Evolutionary conservation across 805 yeast genomes (phyloP).

Genomic region (Dipodascus geniculatus): DNA sequence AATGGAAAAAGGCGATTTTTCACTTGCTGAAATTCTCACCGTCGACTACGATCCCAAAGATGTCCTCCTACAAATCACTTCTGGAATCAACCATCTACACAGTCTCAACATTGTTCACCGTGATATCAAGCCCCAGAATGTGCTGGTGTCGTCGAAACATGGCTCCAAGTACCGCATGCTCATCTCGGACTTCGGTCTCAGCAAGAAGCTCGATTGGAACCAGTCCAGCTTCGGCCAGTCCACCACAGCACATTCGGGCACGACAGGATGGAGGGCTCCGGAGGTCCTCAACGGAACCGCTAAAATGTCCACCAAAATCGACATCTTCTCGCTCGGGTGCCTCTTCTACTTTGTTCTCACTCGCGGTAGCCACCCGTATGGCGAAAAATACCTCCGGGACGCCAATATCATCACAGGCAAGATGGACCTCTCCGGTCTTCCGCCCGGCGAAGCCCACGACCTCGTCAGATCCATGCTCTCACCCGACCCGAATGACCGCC

Average conservation of each 20-base stretch:
- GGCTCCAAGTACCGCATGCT: constrained; percentile 54
- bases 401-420: constrained; percentile 58
- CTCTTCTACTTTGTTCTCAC: constrained; percentile 80
- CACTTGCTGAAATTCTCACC: constrained; percentile 72
- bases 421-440: constrained; percentile 39
- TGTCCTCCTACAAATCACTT: constrained; percentile 53
- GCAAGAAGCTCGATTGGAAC: constrained; percentile 85
- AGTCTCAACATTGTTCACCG: constrained; percentile 86
- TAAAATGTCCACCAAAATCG: constrained; percentile 66
- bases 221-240: constrained; percentile 92
- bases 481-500: constrained; percentile 55
- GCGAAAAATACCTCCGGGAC: constrained; percentile 80
- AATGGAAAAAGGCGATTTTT: constrained; percentile 77
- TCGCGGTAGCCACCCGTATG: constrained; percentile 86
- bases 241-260: constrained; percentile 87
- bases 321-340: constrained; percentile 90
- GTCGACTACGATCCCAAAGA: constrained; percentile 29
- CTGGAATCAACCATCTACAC: constrained; percentile 80
- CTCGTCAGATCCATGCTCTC: constrained; percentile 63
- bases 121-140: constrained; percentile 90
- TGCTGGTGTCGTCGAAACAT: constrained; percentile 53
- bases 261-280: constrained; percentile 98
- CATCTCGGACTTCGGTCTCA: constrained; percentile 91
- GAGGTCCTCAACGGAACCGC: constrained; percentile 46
- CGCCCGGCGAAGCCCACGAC: constrained; percentile 54